Evolutionary conservation across 2,329 filamentous ascomycete species (phyloP).

Genomic region (Colletotrichum destructivum): DNA sequence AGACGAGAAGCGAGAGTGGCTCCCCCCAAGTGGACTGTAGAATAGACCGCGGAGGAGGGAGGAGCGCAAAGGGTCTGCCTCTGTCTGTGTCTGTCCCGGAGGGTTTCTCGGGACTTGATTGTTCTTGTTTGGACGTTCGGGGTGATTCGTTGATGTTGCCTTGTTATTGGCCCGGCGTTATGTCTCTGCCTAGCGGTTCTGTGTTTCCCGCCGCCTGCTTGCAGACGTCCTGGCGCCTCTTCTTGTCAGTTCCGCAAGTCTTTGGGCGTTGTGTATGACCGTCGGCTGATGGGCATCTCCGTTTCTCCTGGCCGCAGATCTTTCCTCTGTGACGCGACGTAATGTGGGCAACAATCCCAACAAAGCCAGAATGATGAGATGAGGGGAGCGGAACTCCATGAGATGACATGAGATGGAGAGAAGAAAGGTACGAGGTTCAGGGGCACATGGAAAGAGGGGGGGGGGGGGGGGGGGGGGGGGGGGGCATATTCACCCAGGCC

Average conservation of each 20-base stretch:
- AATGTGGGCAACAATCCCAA: constrained; percentile 30
- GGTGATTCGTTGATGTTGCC: background rate
- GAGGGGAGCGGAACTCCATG: constrained; percentile 26
- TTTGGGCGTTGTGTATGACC: background rate
- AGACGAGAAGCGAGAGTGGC: constrained; percentile 27
- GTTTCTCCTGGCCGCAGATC: constrained; percentile 22
- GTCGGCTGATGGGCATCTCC: constrained; percentile 15
- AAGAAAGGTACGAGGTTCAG: constrained; percentile 26
- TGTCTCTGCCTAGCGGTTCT: background rate
- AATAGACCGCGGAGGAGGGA: constrained; percentile 1
- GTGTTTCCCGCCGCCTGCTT: constrained; percentile 3
- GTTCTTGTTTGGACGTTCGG: constrained; percentile 16
- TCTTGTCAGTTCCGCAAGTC: background rate
- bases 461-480: background rate
- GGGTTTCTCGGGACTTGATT: constrained; percentile 8
- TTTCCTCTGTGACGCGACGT: constrained; percentile 25
- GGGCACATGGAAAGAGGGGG: background rate
- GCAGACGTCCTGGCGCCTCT: background rate
- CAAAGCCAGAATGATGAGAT: constrained; percentile 27
- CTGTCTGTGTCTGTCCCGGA: too few species aligned
- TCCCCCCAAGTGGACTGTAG: background rate
- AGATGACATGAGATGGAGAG: constrained; percentile 30
- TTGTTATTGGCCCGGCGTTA: constrained; percentile 11
- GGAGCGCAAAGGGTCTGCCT: background rate
- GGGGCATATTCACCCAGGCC: background rate